Base-by-base conservation (phyloP, 2,329 filamentous ascomycete genomes). In the Fusarium transvaalense region DNA sequence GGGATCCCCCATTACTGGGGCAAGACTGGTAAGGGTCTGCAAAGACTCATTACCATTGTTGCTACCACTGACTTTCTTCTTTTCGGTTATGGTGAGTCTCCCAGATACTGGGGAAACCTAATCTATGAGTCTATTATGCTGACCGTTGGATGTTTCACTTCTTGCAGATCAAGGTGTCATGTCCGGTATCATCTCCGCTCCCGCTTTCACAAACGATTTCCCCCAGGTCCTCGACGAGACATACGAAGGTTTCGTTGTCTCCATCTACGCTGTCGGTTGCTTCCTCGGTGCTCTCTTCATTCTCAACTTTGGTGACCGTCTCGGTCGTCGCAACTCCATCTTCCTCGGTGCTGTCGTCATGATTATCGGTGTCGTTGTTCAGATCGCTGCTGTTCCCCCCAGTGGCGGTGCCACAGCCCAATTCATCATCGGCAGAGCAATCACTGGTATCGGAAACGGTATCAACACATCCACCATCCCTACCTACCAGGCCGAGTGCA, bases 341-440 rank as follows among this genome's bases (percentile, higher is more conserved):
- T 80, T 86, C 31, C 35, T 80, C 12, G 89, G 89, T 21, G 84
- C 84, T 17, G 61, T 79, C 5, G 82, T 91, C 66, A 87, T 91
- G 84, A 82, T 88, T 9, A 56, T 89, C 14, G 89, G 89, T n/a
- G 87, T 88, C 41, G 79, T 85, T 15, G 83, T 91, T 32, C 89
- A 91, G 74, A 78, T 86, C 48, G 79, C 82, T 15, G 50, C 78
- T 19, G 72, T 77, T 75, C 78, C 77, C 13, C 61, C 61, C 7
- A 74, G 84, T 6, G 61, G 70, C 6, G 61, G 47, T n/a, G 68
- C 63, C 10, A 73, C 85, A 21, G 79, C 82, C 1, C 84, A 87
- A 63, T 79, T 87, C 60, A 84, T 87, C 53, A 72, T 84, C 56
- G 84, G 84, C 3, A 77, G 83, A 56, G 79, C 85, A n/a, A 76